Evolutionary conservation across 306 rosid species (phyloP), one percentile per base, ranked within the genome.

Genomic region (Pterocarpus macrocarpus): DNA sequence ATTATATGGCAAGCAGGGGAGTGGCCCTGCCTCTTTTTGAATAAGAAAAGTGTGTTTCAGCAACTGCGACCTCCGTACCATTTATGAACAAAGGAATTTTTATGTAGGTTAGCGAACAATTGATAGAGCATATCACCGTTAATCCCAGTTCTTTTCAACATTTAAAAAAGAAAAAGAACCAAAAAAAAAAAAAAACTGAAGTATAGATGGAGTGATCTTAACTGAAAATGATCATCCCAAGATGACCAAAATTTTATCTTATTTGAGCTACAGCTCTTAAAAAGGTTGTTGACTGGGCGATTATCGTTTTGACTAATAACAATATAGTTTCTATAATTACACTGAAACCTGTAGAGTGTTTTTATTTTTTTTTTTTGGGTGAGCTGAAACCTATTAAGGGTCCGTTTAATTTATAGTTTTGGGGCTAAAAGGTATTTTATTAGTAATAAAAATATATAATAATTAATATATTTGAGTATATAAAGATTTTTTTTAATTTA

Each of bases 1-100:
- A 43, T 66, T 67, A 73, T 16, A 55, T 32, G 55, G 69, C 62
- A 74, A 75, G 41, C 22, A 81, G 55, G 66, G 61, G 10, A 74
- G 64, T 66, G 80, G 50, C 57, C 43, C 44, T 61, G 45, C 57
- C 53, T 47, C 35, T 53, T 47, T 76, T 53, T 63, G 22, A 76
- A 35, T 34, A 76, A 75, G 64, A 5, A 39, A 52, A 69, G 10
- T 52, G 53, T 17, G 45, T 33, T 9, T 68, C 65, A 41, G 32
- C 16, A 9, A 38, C 62, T 52, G 44, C 22, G 38, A 55, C 44
- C 35, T 43, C 49, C 69, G 49, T 78, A 56, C 52, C 38, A 64
- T 33, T 16, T 47, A 4, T 5, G n/a, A 8, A 8, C 1, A 32
- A 75, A n/a, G 16, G 22, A 44, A 13, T 50, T 4, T 50, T 49